Conservation (phyloP, 2,329 filamentous ascomycete species). For the Talaromyces piceae region DNA sequence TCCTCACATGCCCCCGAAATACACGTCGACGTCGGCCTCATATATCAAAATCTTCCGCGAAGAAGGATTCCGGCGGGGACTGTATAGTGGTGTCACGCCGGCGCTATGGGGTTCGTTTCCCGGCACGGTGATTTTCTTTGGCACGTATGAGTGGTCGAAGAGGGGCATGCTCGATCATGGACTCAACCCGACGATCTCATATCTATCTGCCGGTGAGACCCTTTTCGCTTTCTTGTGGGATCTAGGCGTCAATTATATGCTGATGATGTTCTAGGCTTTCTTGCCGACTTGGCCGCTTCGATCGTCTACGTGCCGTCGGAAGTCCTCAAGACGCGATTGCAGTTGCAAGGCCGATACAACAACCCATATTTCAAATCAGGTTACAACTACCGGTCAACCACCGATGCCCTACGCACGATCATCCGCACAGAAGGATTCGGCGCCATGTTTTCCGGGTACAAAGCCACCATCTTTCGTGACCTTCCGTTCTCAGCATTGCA, state of each 20-base stretch:
- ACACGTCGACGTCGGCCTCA: conserved; percentile 79
- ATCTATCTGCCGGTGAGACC: conserved; percentile 68
- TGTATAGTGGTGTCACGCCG: conserved; percentile 91
- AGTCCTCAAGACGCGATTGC: conserved; percentile 92
- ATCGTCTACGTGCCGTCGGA: conserved; percentile 95
- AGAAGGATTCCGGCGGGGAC: conserved; percentile 74
- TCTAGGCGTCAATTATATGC: not conserved
- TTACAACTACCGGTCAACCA: conserved; percentile 87
- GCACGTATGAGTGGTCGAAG: conserved; percentile 93
- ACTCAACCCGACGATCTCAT: conserved; percentile 73
- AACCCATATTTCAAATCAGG: conserved; percentile 90
- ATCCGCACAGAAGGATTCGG: conserved; percentile 70
- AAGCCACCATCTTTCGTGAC: conserved; percentile 88
- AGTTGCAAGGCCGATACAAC: conserved; percentile 89
- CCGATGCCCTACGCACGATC: conserved; percentile 80
- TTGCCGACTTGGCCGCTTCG: conserved; percentile 87
- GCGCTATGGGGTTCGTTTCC: conserved; percentile 88
- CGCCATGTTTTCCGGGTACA: conserved; percentile 94
- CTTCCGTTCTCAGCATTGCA: conserved; percentile 93
- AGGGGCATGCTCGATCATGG: conserved; percentile 77
- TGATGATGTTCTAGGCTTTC: conserved; percentile 56
- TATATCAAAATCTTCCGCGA: conserved; percentile 91
- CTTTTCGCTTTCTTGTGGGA: conserved; percentile 16
- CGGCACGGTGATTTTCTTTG: conserved; percentile 91
- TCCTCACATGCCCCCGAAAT: conserved; percentile 84